Evolutionary conservation across 345 rosid species (phyloP).

Genomic region (Nephelium lappaceum): DNA sequence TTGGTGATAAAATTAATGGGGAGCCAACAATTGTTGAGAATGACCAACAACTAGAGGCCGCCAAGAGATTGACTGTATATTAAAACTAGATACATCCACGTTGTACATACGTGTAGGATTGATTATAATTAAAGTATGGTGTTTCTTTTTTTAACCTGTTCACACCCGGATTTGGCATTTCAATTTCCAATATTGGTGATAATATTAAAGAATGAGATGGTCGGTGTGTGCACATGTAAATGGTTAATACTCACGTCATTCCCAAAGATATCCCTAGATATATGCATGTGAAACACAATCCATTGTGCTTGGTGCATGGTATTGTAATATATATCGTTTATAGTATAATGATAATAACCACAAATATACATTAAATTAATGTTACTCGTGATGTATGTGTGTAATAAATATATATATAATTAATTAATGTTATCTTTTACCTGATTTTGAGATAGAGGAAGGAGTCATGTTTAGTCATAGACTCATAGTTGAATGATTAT

Average conservation of each 20-base stretch:
- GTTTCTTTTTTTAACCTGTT: neutral
- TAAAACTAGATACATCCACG: neutral
- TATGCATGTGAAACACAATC: neutral
- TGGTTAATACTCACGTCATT: slow-evolving; percentile 9
- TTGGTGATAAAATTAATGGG: slow-evolving; percentile 11
- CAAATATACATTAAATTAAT: too few relatives aligned
- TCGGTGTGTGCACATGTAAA: slow-evolving; percentile 23
- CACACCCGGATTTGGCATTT: neutral
- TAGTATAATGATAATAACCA: too few relatives aligned
- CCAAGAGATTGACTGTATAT: neutral
- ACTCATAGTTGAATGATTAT: too few relatives aligned
- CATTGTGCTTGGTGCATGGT: neutral
- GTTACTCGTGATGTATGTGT: too few relatives aligned
- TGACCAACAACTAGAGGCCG: neutral
- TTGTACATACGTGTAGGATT: neutral
- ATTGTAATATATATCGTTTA: neutral
- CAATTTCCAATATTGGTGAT: neutral
- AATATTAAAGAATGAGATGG: slow-evolving; percentile 16
- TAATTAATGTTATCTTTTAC: too few relatives aligned
- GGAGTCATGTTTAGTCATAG: too few relatives aligned
- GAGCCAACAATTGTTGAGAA: slow-evolving; percentile 14
- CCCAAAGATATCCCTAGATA: neutral
- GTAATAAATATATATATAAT: too few relatives aligned
- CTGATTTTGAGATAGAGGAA: too few relatives aligned
- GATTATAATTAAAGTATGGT: neutral